These are phyloP conservation scores for Xylaria palmicola DNA, from an alignment of 495 filamentous ascomycete species.

Conservation along the genomic window DNA sequence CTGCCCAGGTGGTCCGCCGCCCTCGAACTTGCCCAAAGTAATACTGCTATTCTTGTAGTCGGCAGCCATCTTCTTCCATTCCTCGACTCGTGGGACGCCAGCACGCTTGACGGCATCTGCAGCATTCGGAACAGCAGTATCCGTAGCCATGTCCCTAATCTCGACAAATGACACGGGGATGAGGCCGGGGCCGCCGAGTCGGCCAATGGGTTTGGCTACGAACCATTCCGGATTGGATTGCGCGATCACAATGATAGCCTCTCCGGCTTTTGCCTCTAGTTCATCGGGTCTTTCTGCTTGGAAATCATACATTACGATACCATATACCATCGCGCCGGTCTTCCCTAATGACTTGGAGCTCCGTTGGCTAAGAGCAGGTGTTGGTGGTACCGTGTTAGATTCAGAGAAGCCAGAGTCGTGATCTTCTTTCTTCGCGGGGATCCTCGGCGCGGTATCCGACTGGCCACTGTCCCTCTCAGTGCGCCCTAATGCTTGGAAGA, in stretches of 20 bases:
- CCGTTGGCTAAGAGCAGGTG: constrained; percentile 47
- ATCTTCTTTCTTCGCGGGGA: constrained; percentile 49
- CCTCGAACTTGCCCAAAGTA: constrained; percentile 85
- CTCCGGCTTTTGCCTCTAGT: constrained; percentile 89
- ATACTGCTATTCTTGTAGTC: constrained; percentile 99
- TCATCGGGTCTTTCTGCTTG: constrained; percentile 92
- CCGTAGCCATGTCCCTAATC: constrained; percentile 89
- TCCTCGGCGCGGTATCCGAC: constrained; percentile 61
- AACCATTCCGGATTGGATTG: constrained; percentile 99
- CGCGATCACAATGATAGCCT: constrained; percentile 96
- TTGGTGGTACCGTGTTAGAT: constrained; percentile 48
- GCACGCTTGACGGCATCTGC: constrained; percentile 84
- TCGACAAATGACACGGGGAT: constrained; percentile 98
- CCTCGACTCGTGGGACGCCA: constrained; percentile 95
- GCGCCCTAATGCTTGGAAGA: constrained; percentile 89
- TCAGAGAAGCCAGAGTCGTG: constrained; percentile 37
- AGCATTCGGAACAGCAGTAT: constrained; percentile 76
- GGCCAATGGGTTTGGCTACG: constrained; percentile 95
- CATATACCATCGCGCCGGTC: constrained; percentile 88
- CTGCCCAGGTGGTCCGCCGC: constrained; percentile 38
- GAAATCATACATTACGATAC: constrained; percentile 96
- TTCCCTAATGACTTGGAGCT: constrained; percentile 57
- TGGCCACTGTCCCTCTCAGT: constrained; percentile 82
- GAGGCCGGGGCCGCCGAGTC: constrained; percentile 88
- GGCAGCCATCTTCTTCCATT: constrained; percentile 99